Evolutionary conservation across 768 basidiomycete genomes (phyloP).

Genomic region (Tulasnella sp.): DNA sequence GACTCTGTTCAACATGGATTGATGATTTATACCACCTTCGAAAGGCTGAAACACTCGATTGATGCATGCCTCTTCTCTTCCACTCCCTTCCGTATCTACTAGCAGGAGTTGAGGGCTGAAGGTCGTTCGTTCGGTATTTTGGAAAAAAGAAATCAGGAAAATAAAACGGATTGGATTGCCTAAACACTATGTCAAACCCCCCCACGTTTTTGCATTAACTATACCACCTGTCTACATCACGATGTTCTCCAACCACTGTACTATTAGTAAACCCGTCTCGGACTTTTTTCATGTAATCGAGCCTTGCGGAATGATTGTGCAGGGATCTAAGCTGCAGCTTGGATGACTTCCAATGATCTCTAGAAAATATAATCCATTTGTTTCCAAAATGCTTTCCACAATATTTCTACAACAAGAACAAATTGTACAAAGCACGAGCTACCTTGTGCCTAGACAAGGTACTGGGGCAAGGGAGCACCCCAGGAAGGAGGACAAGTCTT

Average conservation of each 20-base stretch:
- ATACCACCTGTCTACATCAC: neutral
- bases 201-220: neutral
- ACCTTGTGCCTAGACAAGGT: neutral
- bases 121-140: neutral
- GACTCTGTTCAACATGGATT: conserved; percentile 34
- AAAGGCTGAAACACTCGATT: neutral
- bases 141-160: neutral
- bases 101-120: neutral
- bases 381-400: neutral
- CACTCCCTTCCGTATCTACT: neutral
- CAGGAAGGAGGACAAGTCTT: neutral
- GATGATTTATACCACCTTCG: neutral
- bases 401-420: neutral
- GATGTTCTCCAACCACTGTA: conserved; percentile 2
- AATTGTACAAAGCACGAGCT: neutral
- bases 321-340: neutral
- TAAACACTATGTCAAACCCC: neutral
- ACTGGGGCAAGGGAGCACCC: neutral
- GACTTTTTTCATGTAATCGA: conserved; percentile 1
- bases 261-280: neutral
- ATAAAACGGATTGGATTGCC: neutral
- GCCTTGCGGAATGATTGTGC: neutral
- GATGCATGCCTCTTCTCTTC: neutral
- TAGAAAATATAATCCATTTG: neutral
- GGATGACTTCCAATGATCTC: neutral